A percentile compares a stretch with the other conserved stretches of the same genome.
Conservation (phyloP, 495 filamentous ascomycete genomes). For the Aspergillus saccharolyticus region DNA sequence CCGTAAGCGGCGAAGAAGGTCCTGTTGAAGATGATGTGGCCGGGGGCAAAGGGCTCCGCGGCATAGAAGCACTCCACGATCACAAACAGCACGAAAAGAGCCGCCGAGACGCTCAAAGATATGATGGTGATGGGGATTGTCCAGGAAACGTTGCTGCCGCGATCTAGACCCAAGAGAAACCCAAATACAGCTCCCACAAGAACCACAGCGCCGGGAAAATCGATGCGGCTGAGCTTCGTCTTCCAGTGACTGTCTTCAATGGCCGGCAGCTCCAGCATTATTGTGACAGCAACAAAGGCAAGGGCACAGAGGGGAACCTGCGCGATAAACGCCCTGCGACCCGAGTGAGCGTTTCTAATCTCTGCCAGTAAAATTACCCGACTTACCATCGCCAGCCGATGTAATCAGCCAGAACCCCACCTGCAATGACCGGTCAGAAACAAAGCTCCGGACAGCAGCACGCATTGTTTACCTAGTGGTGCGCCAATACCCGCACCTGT, state of each 20-base stretch:
- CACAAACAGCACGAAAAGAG: slow-evolving; percentile 63
- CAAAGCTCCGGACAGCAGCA: not conserved
- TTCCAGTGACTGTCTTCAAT: slow-evolving; percentile 53
- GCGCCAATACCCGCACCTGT: slow-evolving; percentile 65
- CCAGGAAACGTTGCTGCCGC: slow-evolving; percentile 73
- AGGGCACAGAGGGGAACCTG: slow-evolving; percentile 67
- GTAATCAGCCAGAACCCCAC: slow-evolving; percentile 66
- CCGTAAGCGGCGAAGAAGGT: slow-evolving; percentile 63
- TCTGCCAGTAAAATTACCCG: not conserved
- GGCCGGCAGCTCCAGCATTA: slow-evolving; percentile 58
- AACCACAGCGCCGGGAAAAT: slow-evolving; percentile 70
- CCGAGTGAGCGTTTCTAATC: slow-evolving; percentile 11
- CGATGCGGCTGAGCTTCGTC: slow-evolving; percentile 64
- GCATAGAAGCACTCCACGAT: slow-evolving; percentile 69
- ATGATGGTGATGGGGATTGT: slow-evolving; percentile 51
- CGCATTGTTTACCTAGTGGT: slow-evolving; percentile 52
- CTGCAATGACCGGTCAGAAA: slow-evolving; percentile 17
- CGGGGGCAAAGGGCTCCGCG: slow-evolving; percentile 71
- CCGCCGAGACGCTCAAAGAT: slow-evolving; percentile 51
- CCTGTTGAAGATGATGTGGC: slow-evolving; percentile 70
- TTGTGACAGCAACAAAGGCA: slow-evolving; percentile 59
- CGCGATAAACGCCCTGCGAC: slow-evolving; percentile 58
- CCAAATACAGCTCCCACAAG: slow-evolving; percentile 67
- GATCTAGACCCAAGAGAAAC: slow-evolving; percentile 71
- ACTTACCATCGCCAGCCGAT: slow-evolving; percentile 79